phyloP scores from a whole-genome alignment of 2,329 filamentous ascomycete species.

The Apiospora marii region DNA sequence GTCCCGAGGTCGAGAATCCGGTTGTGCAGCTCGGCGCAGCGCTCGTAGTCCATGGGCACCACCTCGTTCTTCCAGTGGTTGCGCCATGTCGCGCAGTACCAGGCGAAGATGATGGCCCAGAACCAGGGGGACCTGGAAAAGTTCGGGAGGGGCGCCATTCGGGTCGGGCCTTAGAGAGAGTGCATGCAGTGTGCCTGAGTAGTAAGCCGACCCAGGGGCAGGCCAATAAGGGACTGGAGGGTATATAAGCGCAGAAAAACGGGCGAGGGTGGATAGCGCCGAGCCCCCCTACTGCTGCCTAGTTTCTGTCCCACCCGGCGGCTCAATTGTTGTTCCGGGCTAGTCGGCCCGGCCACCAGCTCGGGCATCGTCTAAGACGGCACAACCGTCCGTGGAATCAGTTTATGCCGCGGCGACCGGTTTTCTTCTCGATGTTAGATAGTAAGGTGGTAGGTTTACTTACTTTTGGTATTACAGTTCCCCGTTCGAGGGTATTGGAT shows the following conservation, averaged over 20 bases:
- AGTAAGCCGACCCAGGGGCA: neutral
- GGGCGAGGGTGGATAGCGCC: neutral
- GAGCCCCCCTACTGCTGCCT: neutral
- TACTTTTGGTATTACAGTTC: too few relatives aligned
- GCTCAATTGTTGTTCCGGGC: constrained; percentile 7
- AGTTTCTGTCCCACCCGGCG: neutral
- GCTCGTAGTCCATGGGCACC: constrained; percentile 31
- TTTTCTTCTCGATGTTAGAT: neutral
- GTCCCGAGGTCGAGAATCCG: constrained; percentile 27
- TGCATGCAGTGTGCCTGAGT: neutral
- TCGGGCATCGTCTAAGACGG: neutral
- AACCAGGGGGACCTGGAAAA: neutral
- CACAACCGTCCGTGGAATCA: neutral
- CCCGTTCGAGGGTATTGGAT: too few relatives aligned
- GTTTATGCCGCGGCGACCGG: neutral
- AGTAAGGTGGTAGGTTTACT: too few relatives aligned
- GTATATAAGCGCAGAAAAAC: neutral
- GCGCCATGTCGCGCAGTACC: neutral
- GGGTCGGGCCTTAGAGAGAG: neutral
- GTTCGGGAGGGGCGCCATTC: neutral
- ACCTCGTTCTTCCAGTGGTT: neutral
- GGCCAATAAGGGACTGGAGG: neutral
- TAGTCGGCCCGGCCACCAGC: neutral
- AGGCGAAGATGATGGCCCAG: neutral
- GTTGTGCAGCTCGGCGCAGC: constrained; percentile 34